These are phyloP conservation scores for Monilinia laxa DNA, from an alignment of 2,329 filamentous ascomycete species.

Conservation along the genomic window DNA sequence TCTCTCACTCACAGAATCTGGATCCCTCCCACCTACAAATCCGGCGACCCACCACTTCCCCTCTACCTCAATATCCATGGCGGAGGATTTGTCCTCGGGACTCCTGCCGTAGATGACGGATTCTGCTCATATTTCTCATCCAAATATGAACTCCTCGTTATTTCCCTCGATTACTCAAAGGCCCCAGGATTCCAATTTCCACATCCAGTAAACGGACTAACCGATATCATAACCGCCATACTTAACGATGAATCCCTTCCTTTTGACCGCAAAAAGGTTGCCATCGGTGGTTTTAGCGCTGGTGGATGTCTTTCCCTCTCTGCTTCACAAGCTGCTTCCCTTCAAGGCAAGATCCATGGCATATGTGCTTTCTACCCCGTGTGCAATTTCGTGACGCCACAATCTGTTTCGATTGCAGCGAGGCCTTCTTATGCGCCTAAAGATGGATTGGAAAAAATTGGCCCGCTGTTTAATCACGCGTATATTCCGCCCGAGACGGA, in stretches of 20 bases:
- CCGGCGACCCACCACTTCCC: constrained; percentile 14
- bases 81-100: constrained; percentile 49
- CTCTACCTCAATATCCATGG: constrained; percentile 51
- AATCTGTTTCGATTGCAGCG: constrained; percentile 35
- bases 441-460: constrained; percentile 26
- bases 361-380: constrained; percentile 47
- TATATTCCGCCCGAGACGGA: constrained; percentile 29
- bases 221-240: constrained; percentile 45
- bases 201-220: constrained; percentile 46
- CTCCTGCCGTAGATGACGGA: constrained; percentile 46
- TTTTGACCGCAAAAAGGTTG: constrained; percentile 45
- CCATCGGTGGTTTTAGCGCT: constrained; percentile 50
- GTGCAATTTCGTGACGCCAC: constrained; percentile 43
- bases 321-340: constrained; percentile 42
- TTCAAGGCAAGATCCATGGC: constrained; percentile 40
- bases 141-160: constrained; percentile 45
- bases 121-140: constrained; percentile 48
- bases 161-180: constrained; percentile 52
- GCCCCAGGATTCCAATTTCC: constrained; percentile 49
- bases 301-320: constrained; percentile 51
- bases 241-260: constrained; percentile 47
- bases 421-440: constrained; percentile 32
- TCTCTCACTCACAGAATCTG: constrained; percentile 20
- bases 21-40: constrained; percentile 15
- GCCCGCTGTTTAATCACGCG: constrained; percentile 26